Evolutionary conservation across 768 basidiomycete species (phyloP), one percentile per base, ranked within the genome.

Genomic region (Mycena crocata): DNA sequence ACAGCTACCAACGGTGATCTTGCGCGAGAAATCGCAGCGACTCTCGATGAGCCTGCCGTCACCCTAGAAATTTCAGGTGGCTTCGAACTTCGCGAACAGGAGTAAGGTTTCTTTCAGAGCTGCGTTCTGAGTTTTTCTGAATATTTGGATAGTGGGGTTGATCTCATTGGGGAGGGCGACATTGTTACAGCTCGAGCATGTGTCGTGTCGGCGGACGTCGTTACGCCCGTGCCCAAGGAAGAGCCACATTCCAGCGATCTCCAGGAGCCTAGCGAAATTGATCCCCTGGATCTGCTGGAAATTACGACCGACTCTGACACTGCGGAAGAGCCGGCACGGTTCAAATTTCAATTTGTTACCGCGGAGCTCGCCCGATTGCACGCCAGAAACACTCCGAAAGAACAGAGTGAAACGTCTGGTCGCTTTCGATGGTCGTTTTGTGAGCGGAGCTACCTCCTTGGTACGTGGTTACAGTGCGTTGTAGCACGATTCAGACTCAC

Each of bases 341-440:
- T 57, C 24, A 26, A 57, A 24, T 32, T 57, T 31, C 40, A 42
- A 1, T 45, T 57, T 10, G 56, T 57, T n/a, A 44, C 56, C 13
- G 56, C 56, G 2, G 44, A 57, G n/a, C 39, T 31, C 4, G 56
- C 56, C 1, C 40, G 26, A 1, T 7, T 30, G 7, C 31, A 57
- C 17, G 56, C 56, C 4, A 30, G 26, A 23, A 15, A 19, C 14
- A 57, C 39, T 24, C 56, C 56, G 4, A 42, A 45, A 24, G 42
- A 44, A 15, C 56, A 57, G 12, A 57, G 28, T 23, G 42, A 30
- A 24, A 12, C 56, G 56, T 15, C 8, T 57, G 3, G 14, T 57
- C 8, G 56, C 56, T 30, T 57, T 57, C 24, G 56, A 57, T n/a
- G 56, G 56, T 31, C 40, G 45, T 32, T 57, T 32, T 32, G 56